Percentiles rank a stretch among this genome's conserved stretches.
phyloP scores from a whole-genome alignment of 305 asterid genomes.

The Plantago lanceolata region DNA sequence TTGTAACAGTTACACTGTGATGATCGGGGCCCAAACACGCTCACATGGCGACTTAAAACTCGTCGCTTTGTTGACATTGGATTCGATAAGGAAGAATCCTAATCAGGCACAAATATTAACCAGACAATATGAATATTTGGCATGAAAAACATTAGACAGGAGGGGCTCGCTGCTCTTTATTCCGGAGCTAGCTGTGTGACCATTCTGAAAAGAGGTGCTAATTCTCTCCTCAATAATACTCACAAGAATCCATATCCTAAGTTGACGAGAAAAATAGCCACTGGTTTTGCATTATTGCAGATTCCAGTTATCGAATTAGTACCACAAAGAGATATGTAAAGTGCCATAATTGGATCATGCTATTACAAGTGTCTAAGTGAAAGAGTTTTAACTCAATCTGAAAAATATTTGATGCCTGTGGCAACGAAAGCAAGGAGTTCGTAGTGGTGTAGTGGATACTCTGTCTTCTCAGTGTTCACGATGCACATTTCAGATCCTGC shows the following conservation, averaged over 20 bases:
- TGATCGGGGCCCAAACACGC: conserved; percentile 20
- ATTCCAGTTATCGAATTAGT: conserved; percentile 19
- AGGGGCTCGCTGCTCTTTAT: conserved; percentile 27
- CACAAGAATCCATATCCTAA: conserved; percentile 45
- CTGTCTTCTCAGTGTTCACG: no score
- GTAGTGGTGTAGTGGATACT: not conserved
- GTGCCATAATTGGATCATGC: not conserved
- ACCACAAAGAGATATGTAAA: not conserved
- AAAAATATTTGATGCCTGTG: not conserved
- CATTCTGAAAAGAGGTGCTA: conserved; percentile 7
- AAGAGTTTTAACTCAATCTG: not conserved
- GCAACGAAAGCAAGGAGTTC: not conserved
- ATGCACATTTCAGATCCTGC: not conserved
- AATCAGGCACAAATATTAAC: conserved; percentile 24
- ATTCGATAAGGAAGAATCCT: conserved; percentile 53
- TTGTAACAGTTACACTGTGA: conserved; percentile 4
- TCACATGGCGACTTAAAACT: conserved; percentile 33
- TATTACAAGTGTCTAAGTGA: conserved; percentile 3
- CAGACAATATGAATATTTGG: conserved; percentile 48
- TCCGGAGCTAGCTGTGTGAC: conserved; percentile 26
- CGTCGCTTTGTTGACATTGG: conserved; percentile 30
- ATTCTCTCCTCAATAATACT: conserved; percentile 46
- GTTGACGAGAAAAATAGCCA: conserved; percentile 43
- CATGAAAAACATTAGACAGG: conserved; percentile 36
- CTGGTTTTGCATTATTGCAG: conserved; percentile 47